These are phyloP conservation scores for Jaltomata sinuosa DNA, from an alignment of 257 asterid genomes.

Conservation along the genomic window DNA sequence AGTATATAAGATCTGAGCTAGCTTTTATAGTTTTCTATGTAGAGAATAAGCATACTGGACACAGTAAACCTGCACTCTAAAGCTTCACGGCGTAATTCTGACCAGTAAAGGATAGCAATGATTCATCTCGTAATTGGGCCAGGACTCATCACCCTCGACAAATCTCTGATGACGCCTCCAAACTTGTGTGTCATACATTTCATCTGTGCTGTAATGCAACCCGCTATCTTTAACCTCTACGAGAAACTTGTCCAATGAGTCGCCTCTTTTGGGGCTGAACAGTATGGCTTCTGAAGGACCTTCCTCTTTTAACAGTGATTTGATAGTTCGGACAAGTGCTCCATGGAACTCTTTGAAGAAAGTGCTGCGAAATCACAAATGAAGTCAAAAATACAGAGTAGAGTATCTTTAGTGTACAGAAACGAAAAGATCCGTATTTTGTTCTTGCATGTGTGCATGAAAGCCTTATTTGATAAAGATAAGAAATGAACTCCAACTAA, in stretches of 20 bases:
- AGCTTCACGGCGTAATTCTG: slow-evolving; percentile 35
- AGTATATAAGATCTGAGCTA: background rate
- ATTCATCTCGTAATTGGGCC: slow-evolving; percentile 84
- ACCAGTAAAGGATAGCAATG: slow-evolving; percentile 87
- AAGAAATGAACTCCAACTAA: background rate
- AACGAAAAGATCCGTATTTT: background rate
- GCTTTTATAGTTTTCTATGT: background rate
- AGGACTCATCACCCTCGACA: slow-evolving; percentile 42
- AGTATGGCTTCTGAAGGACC: slow-evolving; percentile 74
- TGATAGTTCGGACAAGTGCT: slow-evolving; percentile 66
- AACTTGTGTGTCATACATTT: slow-evolving; percentile 49
- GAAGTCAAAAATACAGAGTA: background rate
- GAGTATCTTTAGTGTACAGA: background rate
- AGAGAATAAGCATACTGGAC: background rate
- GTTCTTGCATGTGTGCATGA: background rate
- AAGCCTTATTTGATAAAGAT: background rate
- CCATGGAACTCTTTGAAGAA: slow-evolving; percentile 76
- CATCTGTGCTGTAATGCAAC: slow-evolving; percentile 44
- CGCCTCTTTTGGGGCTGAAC: slow-evolving; percentile 81
- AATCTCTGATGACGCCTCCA: slow-evolving; percentile 53
- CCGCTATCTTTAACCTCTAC: slow-evolving; percentile 41
- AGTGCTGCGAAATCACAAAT: slow-evolving; percentile 51
- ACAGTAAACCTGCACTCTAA: background rate
- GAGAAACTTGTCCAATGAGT: slow-evolving; percentile 74
- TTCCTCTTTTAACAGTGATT: slow-evolving; percentile 50